phyloP scores from a whole-genome alignment of 306 rosid species.

The Sechiopsis laciniata region DNA sequence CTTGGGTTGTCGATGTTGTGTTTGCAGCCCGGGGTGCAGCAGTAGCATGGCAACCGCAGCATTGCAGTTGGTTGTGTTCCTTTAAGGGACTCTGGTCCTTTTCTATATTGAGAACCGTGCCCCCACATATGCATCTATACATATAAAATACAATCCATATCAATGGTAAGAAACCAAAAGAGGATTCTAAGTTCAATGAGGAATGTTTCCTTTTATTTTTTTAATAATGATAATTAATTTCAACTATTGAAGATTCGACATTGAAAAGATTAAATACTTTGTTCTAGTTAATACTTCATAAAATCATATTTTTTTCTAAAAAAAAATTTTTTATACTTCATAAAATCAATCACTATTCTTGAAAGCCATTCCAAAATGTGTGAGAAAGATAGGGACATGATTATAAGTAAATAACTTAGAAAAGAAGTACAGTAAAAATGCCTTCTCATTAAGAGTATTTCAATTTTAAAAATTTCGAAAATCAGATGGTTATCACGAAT shows the following conservation, averaged over 20 bases:
- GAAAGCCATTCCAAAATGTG: not conserved
- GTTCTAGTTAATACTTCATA: not conserved
- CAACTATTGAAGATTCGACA: too few species aligned
- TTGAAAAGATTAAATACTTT: not conserved
- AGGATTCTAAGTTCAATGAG: not conserved
- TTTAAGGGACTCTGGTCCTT: slow-evolving; percentile 53
- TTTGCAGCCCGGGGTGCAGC: slow-evolving; percentile 53
- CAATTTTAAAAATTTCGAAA: not conserved
- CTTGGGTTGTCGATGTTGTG: slow-evolving; percentile 64
- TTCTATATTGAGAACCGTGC: slow-evolving; percentile 71
- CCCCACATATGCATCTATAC: slow-evolving; percentile 86
- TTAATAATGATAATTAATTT: too few species aligned
- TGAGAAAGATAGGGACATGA: too few species aligned
- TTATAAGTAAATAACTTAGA: too few species aligned
- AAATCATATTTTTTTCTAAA: too few species aligned
- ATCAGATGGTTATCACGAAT: not conserved
- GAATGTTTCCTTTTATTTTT: too few species aligned
- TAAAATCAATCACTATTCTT: not conserved
- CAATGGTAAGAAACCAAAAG: not conserved
- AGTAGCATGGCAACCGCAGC: slow-evolving; percentile 49
- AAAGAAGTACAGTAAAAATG: too few species aligned
- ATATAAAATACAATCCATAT: not conserved
- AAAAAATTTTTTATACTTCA: too few species aligned
- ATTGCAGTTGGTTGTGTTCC: slow-evolving; percentile 53
- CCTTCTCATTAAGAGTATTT: too few species aligned